Conservation (phyloP, 2,329 filamentous ascomycete genomes). For the Fusarium veterinarium region DNA sequence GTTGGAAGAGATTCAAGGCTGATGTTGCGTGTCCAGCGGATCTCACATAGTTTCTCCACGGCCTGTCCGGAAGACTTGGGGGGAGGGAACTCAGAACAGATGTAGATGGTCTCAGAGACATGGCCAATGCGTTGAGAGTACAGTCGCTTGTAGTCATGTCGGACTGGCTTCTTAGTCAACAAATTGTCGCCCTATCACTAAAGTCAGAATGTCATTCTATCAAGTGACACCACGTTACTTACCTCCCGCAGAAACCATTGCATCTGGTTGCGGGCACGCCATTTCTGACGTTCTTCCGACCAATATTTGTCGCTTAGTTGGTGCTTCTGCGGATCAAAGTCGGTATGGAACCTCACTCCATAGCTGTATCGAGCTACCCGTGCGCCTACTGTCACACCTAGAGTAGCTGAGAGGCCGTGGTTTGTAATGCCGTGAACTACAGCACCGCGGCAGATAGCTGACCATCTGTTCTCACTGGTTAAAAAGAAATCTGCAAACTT, state of each 20-base stretch:
- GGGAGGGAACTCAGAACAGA: background rate
- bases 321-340: conserved; percentile 15
- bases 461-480: conserved; percentile 44
- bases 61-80: fast-evolving
- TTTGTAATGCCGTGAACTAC: conserved; percentile 42
- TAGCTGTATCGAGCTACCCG: conserved; percentile 48
- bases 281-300: background rate
- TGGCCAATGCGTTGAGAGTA: fast-evolving
- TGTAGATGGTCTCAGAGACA: background rate
- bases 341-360: background rate
- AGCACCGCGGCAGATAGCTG: conserved; percentile 51
- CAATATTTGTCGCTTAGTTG: conserved; percentile 17
- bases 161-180: background rate
- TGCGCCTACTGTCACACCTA: conserved; percentile 24
- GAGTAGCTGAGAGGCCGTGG: background rate
- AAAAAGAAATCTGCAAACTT: fast-evolving
- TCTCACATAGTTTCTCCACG: conserved; percentile 28
- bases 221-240: background rate
- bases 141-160: fast-evolving
- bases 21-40: conserved; percentile 32
- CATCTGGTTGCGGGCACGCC: conserved; percentile 30
- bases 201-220: background rate
- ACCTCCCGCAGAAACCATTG: conserved; percentile 46
- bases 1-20: conserved; percentile 9
- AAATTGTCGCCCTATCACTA: conserved; percentile 27